Conservation (phyloP, 805 yeast species). For the Saturnispora hagleri region DNA sequence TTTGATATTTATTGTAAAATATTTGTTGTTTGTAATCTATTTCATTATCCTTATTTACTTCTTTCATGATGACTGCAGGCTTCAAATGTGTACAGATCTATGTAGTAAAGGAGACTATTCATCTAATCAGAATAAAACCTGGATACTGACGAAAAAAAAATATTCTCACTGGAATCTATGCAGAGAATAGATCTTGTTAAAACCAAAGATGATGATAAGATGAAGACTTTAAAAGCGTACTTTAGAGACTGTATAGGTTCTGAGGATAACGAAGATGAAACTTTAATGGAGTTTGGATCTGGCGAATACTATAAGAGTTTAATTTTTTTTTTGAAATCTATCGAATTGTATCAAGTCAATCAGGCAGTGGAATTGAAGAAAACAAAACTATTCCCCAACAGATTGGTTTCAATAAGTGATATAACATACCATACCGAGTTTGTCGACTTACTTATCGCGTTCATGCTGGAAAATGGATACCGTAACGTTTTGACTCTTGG, state of each 20-base stretch:
- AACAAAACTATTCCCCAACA: slow-evolving; percentile 2
- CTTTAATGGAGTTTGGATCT: slow-evolving; percentile 6
- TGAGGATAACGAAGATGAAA: neutral
- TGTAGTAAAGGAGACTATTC: neutral
- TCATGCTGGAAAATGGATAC: slow-evolving; percentile 23
- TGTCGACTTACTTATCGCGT: slow-evolving; percentile 33
- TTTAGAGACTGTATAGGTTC: neutral
- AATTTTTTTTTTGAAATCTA: neutral
- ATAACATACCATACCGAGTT: slow-evolving; percentile 25
- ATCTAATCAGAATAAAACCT: too few relatives aligned
- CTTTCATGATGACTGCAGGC: neutral
- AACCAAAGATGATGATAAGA: neutral
- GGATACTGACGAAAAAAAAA: neutral
- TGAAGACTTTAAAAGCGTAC: slow-evolving; percentile 1
- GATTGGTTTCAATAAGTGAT: slow-evolving; percentile 7
- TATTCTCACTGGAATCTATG: neutral
- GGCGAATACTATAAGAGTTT: slow-evolving; percentile 4
- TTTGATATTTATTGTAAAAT: slow-evolving; percentile 32
- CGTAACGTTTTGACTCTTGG: slow-evolving; percentile 37
- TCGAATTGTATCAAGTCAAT: neutral
- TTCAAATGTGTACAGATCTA: neutral
- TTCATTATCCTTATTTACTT: slow-evolving; percentile 2
- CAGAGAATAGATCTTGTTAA: neutral
- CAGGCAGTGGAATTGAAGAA: neutral
- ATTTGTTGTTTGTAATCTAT: slow-evolving; percentile 37